Base-by-base conservation (phyloP, 2,329 filamentous ascomycete genomes). In the Calonectria fujianensis region DNA sequence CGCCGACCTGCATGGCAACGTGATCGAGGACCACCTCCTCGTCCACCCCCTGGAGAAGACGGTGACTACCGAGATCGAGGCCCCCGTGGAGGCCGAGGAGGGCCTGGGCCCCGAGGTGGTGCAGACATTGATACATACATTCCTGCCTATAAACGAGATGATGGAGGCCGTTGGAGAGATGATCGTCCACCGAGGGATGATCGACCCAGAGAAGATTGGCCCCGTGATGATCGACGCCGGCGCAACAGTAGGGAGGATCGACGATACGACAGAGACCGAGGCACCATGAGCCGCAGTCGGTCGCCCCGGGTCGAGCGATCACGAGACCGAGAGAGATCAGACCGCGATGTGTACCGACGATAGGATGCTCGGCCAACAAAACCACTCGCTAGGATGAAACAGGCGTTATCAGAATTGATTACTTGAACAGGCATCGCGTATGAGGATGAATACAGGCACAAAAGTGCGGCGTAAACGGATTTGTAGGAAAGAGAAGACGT, bases 1-100 rank as follows among this genome's bases (percentile, higher is more conserved):
- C 86, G 89, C 20, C 84, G 89, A 66, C 90, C 90, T 8, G 89
- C 88, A 2, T 92, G 90, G 90, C 87, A 88, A 59, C 84, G 89
- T 69, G 89, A 90, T n/a, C 86, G 88, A 29, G 89, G 88, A 5
- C 85, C 89, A 13, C 90, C 89, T 3, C 88, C 90, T 2, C 87
- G 87, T n/a, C 82, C 78, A 20, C 78, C 80, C 4, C 81, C 80
- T 2, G 80, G 82, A 32, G 84, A 85, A 24, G 84, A 86, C 57
- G 71, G 74, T 8, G 87, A 87, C 63, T 85, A 86, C 51, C 83
- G 86, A 48, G 88, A 89, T 7, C 77, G 80, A 75, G 80, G 76
- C 2, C 80, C 79, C 41, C 84, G 86, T 35, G 82, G 77, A 35
- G 82, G 77, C 1, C 81, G 82, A 35, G 83, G 80, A n/a, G 83